Percentiles rank a stretch among this genome's conserved stretches.
Conservation (phyloP, 2,329 filamentous ascomycete species). For the Setomelanomma holmii region DNA sequence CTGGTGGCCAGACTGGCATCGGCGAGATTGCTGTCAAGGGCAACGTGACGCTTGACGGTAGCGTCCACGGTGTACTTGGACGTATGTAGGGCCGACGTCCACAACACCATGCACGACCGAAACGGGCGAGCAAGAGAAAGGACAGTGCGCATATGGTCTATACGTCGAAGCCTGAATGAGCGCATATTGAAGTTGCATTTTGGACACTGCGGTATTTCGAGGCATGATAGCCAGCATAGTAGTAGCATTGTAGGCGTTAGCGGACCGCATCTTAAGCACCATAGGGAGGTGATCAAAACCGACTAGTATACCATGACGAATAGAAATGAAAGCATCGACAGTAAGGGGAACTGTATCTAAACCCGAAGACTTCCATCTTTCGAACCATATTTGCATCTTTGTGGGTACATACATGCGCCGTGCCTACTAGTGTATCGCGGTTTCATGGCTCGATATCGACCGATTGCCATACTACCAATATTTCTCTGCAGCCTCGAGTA, state of each 20-base stretch:
- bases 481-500: too few relatives aligned
- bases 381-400: too few relatives aligned
- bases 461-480: too few relatives aligned
- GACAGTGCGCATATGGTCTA: not conserved
- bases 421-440: too few relatives aligned
- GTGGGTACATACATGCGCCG: too few relatives aligned
- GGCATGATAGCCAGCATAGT: not conserved
- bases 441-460: too few relatives aligned
- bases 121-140: too few relatives aligned
- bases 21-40: slow-evolving; percentile 62
- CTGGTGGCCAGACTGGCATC: slow-evolving; percentile 60
- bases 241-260: not conserved
- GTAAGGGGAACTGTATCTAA: too few relatives aligned
- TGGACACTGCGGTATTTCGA: not conserved
- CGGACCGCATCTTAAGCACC: not conserved
- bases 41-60: slow-evolving; percentile 63
- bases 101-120: too few relatives aligned
- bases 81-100: slow-evolving; percentile 25
- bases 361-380: too few relatives aligned
- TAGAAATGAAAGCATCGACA: not conserved
- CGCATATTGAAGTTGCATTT: too few relatives aligned
- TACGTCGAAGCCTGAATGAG: too few relatives aligned
- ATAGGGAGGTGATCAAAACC: not conserved
- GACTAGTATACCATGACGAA: not conserved
- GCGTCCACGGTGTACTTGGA: slow-evolving; percentile 55